Conservation (phyloP, 495 filamentous ascomycete species). For the Tuber brumale region DNA sequence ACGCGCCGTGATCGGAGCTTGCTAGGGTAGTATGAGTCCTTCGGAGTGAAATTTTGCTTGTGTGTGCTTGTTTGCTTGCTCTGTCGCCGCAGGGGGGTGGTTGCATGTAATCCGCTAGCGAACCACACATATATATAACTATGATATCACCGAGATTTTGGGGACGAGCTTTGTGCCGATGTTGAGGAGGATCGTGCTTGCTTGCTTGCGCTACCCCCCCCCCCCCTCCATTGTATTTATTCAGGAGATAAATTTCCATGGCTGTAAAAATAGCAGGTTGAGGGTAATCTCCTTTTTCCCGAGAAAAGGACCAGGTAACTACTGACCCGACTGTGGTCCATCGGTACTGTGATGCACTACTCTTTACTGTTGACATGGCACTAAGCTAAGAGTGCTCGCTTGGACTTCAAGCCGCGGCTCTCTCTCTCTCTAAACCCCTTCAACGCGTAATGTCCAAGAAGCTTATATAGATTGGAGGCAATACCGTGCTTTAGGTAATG, state of each 20-base stretch:
- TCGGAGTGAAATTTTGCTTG: neutral
- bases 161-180: neutral
- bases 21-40: constrained; percentile 13
- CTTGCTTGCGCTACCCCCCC: neutral
- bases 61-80: neutral
- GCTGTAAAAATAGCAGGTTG: too few relatives aligned
- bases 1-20: constrained; percentile 53
- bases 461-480: neutral
- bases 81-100: too few relatives aligned
- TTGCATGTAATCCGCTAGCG: neutral
- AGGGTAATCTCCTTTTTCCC: too few relatives aligned
- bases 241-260: neutral
- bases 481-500: neutral
- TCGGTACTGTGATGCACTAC: too few relatives aligned
- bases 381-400: too few relatives aligned
- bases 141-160: neutral
- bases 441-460: neutral
- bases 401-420: too few relatives aligned
- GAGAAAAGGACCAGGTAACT: too few relatives aligned
- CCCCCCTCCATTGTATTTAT: neutral
- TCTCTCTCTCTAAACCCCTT: too few relatives aligned
- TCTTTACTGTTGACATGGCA: too few relatives aligned
- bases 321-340: too few relatives aligned
- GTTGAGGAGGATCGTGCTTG: neutral
- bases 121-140: neutral